Evolutionary conservation across 257 asterid genomes (phyloP), one percentile per base, ranked within the genome.

Genomic region (Solanum medicagineum): DNA sequence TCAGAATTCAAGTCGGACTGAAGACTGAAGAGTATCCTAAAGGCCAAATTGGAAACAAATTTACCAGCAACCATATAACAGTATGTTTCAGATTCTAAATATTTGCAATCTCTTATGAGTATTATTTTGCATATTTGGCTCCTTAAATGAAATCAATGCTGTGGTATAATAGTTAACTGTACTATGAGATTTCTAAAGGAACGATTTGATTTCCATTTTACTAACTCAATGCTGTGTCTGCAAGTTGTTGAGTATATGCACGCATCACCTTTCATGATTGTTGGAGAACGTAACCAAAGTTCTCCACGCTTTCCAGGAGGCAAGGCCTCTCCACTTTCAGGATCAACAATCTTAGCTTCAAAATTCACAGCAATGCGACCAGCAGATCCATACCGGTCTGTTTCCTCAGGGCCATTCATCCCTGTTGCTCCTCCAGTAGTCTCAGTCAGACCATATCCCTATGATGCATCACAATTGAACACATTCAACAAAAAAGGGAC

Each of bases 381-480:
- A 5, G 93, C 96, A 56, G 98, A 96, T n/a, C 97, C 98, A 74
- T 88, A 85, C 54, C 66, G 80, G 26, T 69, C 86, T 5, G 92
- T 84, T 87, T 96, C 99, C 75, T 94, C 97, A 16, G 90, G 87
- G 84, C 92, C 93, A 17, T 83, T 56, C 87, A 93, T 83, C 77
- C 94, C 88, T 24, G 98, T 87, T 59, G 89, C 93, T 13, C 85
- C 93, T 87, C 99, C 99, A 2, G 93, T 87, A 56, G 92, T 91
- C 93, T 94, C 99, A 1, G 99, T 96, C 93, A 96, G 73, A 32
- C 98, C 99, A 88, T 93, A 96, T 20, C 99, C 98, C 99, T 96
- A 70, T 15, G 84, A 29, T 74, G 84, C 65, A 79, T 70, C 63
- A 59, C 57, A 84, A 36, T 60, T 70, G 40, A 86, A 55, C 20